Conservation (phyloP, 768 basidiomycete genomes). For the Peribolospora baueri region DNA sequence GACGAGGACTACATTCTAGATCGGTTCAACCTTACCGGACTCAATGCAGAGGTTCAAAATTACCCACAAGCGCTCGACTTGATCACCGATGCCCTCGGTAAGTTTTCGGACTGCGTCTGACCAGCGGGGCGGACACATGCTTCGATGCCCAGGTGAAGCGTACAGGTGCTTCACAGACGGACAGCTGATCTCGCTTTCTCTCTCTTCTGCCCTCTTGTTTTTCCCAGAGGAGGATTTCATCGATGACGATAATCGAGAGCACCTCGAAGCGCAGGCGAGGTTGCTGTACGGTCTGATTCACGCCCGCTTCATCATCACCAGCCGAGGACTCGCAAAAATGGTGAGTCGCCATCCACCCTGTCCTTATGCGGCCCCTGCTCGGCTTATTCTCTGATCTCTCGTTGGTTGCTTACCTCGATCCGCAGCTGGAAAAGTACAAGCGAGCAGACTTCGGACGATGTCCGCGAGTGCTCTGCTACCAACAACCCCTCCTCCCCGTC, state of each 20-base stretch:
- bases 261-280: constrained; percentile 77
- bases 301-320: constrained; percentile 88
- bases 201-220: not conserved
- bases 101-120: constrained; percentile 12
- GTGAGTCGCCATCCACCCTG: constrained; percentile 24
- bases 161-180: not conserved
- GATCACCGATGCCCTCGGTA: constrained; percentile 85
- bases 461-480: constrained; percentile 84
- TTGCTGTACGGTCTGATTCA: constrained; percentile 89
- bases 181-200: too few species aligned
- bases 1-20: constrained; percentile 98
- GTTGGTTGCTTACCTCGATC: not conserved
- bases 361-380: not conserved
- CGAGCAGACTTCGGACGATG: constrained; percentile 95
- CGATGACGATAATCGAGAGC: constrained; percentile 74
- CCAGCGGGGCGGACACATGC: not conserved
- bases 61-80: constrained; percentile 83
- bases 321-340: constrained; percentile 84
- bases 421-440: constrained; percentile 75
- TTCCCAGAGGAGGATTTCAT: constrained; percentile 58
- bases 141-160: not conserved
- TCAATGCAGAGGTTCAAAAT: constrained; percentile 87
- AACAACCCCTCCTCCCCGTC: constrained; percentile 83
- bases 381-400: not conserved
- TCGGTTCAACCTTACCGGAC: constrained; percentile 88